These are phyloP conservation scores for Syzygium malaccense DNA, from an alignment of 441 rosid species.

Conservation along the genomic window DNA sequence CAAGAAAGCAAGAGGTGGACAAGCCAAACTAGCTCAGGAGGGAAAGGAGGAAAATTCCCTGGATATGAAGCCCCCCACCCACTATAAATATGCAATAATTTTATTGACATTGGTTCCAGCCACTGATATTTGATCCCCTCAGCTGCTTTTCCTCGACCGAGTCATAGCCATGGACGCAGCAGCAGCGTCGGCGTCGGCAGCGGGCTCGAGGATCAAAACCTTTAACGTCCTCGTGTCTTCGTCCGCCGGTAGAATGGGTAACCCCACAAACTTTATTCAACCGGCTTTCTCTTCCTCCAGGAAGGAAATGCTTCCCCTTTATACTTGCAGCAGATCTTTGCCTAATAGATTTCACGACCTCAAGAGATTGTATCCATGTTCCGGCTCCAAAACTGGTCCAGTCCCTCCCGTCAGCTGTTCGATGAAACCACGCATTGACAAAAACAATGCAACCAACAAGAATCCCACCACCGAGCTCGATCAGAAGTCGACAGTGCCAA, in stretches of 20 bases:
- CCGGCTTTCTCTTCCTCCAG: slow-evolving; percentile 8
- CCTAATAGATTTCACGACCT: background rate
- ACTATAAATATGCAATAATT: background rate
- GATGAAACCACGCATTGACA: background rate
- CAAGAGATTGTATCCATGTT: background rate
- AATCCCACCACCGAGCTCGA: slow-evolving; percentile 10
- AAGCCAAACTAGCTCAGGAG: background rate
- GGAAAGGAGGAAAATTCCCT: background rate
- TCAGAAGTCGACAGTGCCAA: background rate
- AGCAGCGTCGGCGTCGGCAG: background rate
- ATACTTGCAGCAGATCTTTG: background rate
- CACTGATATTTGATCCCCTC: background rate
- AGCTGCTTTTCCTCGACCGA: background rate
- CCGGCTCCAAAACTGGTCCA: background rate
- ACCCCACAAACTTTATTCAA: slow-evolving; percentile 12
- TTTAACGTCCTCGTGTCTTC: slow-evolving; percentile 13
- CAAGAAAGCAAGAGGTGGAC: background rate
- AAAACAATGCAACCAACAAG: background rate
- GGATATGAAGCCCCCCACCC: background rate
- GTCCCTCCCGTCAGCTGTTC: background rate
- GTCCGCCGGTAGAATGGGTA: slow-evolving; percentile 1
- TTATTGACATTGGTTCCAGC: background rate
- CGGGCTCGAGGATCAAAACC: slow-evolving; percentile 1
- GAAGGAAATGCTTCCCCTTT: slow-evolving; percentile 14
- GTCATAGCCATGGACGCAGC: slow-evolving; percentile 31